Evolutionary conservation across 805 yeast genomes (phyloP), one percentile per base, ranked within the genome.

Genomic region (Ogataea siamensis): DNA sequence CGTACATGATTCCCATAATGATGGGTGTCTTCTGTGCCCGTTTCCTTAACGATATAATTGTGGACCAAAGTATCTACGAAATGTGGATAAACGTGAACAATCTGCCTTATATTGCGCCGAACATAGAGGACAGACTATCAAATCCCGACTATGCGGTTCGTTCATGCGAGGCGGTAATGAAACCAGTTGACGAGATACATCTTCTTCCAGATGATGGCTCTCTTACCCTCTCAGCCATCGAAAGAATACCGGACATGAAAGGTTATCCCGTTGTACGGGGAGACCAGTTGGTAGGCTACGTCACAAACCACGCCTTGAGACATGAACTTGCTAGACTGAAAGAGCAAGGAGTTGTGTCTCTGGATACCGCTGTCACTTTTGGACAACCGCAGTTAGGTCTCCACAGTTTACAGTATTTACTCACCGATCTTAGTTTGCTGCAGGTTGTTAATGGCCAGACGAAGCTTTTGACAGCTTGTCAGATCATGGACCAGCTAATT

Each of bases 1-100:
- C 84, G 0, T 87, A 87, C 53, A 87, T 86, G 2, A 65, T 87
- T 29, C 96, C 96, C 0, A 83, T 87, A 20, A 87, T 87, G 96
- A 65, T 79, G 10, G 83, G 89, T 1, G 95, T 86, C 2, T 74
- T 87, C 68, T 70, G 80, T 7, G 76, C 89, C 32, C 80, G 84
- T 51, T 73, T 84, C 61, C 71, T 79, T n/a, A 81, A 77, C 46
- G 93, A 87, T 53, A 66, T 75, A 36, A 59, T 82, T 28, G 64
- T 73, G 14, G 70, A 68, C 34, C 69, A 69, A 27, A 83, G 85
- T 32, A 77, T 84, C 34, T 84, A 84, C 54, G 93, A 86, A 40
- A 54, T 60, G 28, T 74, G 80, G 80, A 64, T 74, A 23, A 52
- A 60, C 15, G 59, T 62, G 26, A 37, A 43, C 7, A 60, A 62